Evolutionary conservation across 2,329 filamentous ascomycete species (phyloP).

Genomic region (Penicillium freii): DNA sequence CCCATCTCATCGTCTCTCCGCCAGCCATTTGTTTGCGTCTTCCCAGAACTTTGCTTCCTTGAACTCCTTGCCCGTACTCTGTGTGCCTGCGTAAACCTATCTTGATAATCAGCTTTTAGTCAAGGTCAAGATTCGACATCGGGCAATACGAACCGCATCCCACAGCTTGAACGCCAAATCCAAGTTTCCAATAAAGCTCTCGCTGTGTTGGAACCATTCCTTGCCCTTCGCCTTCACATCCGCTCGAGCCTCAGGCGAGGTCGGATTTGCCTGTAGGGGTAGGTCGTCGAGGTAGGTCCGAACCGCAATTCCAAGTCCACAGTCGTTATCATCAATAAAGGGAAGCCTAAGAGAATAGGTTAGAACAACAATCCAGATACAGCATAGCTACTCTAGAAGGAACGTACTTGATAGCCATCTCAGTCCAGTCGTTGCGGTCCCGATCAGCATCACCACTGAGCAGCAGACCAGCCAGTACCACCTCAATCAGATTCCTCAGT

Average conservation of each 20-base stretch:
- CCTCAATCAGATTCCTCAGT: constrained; percentile 80
- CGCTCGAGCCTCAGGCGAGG: constrained; percentile 49
- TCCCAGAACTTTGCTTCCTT: constrained; percentile 56
- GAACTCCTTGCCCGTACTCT: constrained; percentile 53
- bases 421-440: constrained; percentile 63
- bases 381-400: neutral
- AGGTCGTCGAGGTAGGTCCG: constrained; percentile 53
- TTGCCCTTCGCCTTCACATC: constrained; percentile 54
- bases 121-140: neutral
- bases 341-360: constrained; percentile 35
- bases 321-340: constrained; percentile 47
- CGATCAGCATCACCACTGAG: constrained; percentile 76
- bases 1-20: constrained; percentile 35
- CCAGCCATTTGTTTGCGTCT: constrained; percentile 61
- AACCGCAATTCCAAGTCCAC: constrained; percentile 49
- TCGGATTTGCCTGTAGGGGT: constrained; percentile 56
- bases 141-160: constrained; percentile 57
- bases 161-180: constrained; percentile 61
- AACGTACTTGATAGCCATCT: constrained; percentile 70
- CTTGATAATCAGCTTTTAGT: constrained; percentile 13
- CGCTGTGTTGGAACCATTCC: constrained; percentile 61
- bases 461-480: constrained; percentile 75
- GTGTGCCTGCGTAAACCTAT: constrained; percentile 59
- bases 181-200: constrained; percentile 58
- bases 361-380: neutral